Evolutionary conservation across 2,329 filamentous ascomycete genomes (phyloP).

Genomic region (Mollisiaceae sp.): DNA sequence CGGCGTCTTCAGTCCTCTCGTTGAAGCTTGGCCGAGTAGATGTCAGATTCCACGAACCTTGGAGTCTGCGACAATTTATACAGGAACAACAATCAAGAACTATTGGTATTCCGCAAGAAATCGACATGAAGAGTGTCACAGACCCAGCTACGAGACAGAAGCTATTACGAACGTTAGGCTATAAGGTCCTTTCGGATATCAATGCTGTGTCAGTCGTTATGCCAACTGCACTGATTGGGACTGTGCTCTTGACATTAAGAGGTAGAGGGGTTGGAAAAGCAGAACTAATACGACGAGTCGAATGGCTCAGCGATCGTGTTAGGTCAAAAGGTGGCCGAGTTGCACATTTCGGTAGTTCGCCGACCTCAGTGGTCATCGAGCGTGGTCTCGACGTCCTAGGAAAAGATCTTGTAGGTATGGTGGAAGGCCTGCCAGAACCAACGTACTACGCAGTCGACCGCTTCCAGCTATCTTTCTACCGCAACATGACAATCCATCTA

Average conservation of each 20-base stretch:
- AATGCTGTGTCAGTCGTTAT: constrained; percentile 97
- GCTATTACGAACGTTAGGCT: constrained; percentile 84
- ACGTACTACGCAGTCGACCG: constrained; percentile 95
- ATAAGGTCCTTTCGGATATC: constrained; percentile 91
- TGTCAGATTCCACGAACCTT: constrained; percentile 94
- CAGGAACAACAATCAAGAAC: constrained; percentile 71
- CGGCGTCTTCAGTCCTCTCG: constrained; percentile 82
- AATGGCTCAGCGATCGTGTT: constrained; percentile 87
- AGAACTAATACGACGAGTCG: constrained; percentile 83
- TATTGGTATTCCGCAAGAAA: constrained; percentile 53
- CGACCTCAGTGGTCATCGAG: constrained; percentile 82
- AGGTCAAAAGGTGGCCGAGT: constrained; percentile 87
- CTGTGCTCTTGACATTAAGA: constrained; percentile 86
- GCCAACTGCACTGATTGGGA: constrained; percentile 95
- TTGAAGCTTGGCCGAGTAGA: constrained; percentile 90
- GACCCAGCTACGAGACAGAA: constrained; percentile 54
- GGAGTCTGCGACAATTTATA: constrained; percentile 86
- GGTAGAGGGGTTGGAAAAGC: constrained; percentile 88
- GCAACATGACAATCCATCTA: constrained; percentile 98
- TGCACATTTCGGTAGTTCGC: constrained; percentile 85
- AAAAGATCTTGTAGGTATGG: constrained; percentile 81
- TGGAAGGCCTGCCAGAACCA: constrained; percentile 82
- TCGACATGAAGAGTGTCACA: constrained; percentile 53
- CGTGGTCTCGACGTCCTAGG: constrained; percentile 91
- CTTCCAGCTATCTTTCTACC: constrained; percentile 97